phyloP scores from a whole-genome alignment of 805 yeast species.

The Blastobotrys americana region DNA sequence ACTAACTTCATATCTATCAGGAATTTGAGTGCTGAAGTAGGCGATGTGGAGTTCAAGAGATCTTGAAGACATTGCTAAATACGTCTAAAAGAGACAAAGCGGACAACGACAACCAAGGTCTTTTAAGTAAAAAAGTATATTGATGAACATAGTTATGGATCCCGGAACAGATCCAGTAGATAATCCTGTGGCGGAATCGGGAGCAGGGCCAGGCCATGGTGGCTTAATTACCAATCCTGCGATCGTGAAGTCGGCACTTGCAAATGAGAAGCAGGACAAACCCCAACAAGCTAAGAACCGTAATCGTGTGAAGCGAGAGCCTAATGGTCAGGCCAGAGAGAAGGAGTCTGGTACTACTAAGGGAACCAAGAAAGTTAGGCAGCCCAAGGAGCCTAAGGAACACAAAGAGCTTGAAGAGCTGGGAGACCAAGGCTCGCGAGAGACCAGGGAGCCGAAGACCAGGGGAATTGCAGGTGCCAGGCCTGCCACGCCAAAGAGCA shows the following conservation, averaged over 20 bases:
- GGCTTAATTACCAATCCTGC: slow-evolving; percentile 20
- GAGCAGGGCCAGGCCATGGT: slow-evolving; percentile 1
- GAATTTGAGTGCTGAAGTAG: too few relatives aligned
- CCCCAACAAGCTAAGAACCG: neutral
- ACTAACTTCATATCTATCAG: too few relatives aligned
- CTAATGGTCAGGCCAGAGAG: too few relatives aligned
- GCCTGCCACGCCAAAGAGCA: slow-evolving; percentile 1
- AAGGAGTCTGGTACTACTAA: too few relatives aligned
- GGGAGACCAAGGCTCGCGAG: neutral
- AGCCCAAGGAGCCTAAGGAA: neutral
- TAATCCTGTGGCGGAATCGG: too few relatives aligned
- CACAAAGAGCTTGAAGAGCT: neutral
- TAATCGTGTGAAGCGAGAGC: neutral
- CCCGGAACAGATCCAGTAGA: too few relatives aligned
- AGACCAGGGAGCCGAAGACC: slow-evolving; percentile 1
- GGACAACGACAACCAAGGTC: too few relatives aligned
- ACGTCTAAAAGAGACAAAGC: too few relatives aligned
- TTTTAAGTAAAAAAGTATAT: too few relatives aligned
- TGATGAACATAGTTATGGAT: too few relatives aligned
- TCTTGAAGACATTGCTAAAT: too few relatives aligned
- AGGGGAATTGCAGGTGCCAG: neutral
- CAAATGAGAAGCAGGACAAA: slow-evolving; percentile 8
- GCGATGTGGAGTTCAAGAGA: too few relatives aligned
- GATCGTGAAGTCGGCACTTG: slow-evolving; percentile 21
- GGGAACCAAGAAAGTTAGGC: neutral